Evolutionary conservation across 2,329 filamentous ascomycete species (phyloP).

Genomic region (Phyllachora maydis): DNA sequence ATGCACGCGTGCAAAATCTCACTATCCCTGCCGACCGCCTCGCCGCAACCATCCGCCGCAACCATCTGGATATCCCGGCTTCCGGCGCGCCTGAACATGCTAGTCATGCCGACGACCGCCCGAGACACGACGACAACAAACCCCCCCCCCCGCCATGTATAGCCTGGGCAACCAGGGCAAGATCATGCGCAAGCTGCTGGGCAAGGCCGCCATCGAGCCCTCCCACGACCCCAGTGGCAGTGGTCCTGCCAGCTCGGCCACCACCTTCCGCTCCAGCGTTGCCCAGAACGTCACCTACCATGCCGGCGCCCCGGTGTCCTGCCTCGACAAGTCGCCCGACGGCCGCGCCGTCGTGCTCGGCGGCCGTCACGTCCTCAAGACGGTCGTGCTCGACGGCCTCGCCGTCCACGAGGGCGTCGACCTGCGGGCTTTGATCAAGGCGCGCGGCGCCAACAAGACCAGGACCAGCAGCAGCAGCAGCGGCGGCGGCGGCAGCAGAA

Average conservation of each 20-base stretch:
- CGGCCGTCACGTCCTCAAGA: slow-evolving; percentile 40
- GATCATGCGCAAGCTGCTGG: slow-evolving; percentile 40
- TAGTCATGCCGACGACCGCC: too few species aligned
- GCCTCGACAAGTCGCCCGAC: slow-evolving; percentile 36
- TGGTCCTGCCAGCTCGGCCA: slow-evolving; percentile 23
- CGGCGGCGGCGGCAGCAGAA: too few species aligned
- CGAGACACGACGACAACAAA: slow-evolving; percentile 1
- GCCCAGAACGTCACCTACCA: slow-evolving; percentile 33
- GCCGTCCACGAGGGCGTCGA: slow-evolving; percentile 34
- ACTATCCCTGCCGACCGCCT: too few species aligned
- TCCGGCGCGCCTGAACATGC: too few species aligned
- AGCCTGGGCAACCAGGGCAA: slow-evolving; percentile 22
- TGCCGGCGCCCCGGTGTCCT: slow-evolving; percentile 30
- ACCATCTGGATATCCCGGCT: too few species aligned
- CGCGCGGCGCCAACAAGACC: slow-evolving; percentile 21
- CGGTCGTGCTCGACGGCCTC: slow-evolving; percentile 30
- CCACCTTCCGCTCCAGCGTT: slow-evolving; percentile 25
- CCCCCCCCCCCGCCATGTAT: slow-evolving; percentile 8
- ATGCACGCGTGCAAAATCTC: too few species aligned
- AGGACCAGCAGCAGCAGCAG: too few species aligned
- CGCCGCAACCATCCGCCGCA: too few species aligned
- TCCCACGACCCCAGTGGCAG: slow-evolving; percentile 18
- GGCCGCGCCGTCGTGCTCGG: slow-evolving; percentile 33
- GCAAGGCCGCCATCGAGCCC: slow-evolving; percentile 26
- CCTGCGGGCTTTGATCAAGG: slow-evolving; percentile 31